phyloP scores from a whole-genome alignment of 2,329 filamentous ascomycete species.

The Colletotrichum sidae region DNA sequence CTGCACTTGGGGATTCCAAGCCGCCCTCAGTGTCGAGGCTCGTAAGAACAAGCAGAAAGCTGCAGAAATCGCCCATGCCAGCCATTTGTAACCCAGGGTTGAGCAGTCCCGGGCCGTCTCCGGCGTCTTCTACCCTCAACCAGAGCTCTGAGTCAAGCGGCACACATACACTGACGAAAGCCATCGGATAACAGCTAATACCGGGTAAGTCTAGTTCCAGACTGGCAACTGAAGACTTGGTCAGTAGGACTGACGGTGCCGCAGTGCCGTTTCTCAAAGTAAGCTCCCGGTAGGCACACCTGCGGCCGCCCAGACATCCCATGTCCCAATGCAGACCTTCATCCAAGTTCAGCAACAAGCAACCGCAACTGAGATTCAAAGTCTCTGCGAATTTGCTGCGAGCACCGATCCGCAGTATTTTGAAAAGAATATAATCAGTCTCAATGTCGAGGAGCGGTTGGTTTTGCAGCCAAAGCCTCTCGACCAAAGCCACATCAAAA shows the following conservation, averaged over 20 bases:
- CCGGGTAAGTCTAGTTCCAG: neutral
- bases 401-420: too few species aligned
- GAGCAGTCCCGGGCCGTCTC: neutral
- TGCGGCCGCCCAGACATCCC: too few species aligned
- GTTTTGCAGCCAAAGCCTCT: neutral
- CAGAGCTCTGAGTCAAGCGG: neutral
- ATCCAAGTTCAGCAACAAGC: too few species aligned
- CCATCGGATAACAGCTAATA: too few species aligned
- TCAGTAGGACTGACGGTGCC: too few species aligned
- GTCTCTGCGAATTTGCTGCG: too few species aligned
- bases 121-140: neutral
- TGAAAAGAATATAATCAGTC: neutral
- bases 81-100: rapidly evolving
- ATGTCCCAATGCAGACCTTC: too few species aligned
- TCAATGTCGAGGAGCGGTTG: too few species aligned
- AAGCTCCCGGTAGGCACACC: too few species aligned
- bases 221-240: neutral
- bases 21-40: neutral
- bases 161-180: neutral
- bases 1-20: neutral
- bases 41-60: neutral
- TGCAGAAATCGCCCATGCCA: neutral
- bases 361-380: too few species aligned
- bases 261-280: rapidly evolving
- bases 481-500: neutral